A percentile compares a stretch with the other conserved stretches of the same genome.
Evolutionary conservation across 768 basidiomycete genomes (phyloP).

Genomic region (Zangia roseola): DNA sequence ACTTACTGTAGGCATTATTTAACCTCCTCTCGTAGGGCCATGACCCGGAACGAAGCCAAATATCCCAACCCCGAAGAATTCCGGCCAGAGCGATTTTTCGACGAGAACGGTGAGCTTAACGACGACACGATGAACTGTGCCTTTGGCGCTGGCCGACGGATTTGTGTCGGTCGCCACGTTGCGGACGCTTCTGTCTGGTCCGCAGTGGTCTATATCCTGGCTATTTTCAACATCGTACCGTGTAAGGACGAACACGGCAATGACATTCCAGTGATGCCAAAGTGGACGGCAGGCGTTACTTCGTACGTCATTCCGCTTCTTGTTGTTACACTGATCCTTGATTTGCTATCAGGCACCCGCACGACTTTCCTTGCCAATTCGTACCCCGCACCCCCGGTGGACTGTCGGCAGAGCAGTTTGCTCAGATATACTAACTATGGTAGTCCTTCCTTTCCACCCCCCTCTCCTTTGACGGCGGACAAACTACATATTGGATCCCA

Average conservation of each 20-base stretch:
- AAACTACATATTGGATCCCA: too few relatives aligned
- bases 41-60: conserved; percentile 34
- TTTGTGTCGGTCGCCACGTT: conserved; percentile 42
- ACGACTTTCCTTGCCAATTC: conserved; percentile 24
- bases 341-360: conserved; percentile 22
- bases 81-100: conserved; percentile 36
- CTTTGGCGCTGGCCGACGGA: conserved; percentile 39
- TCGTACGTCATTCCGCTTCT: conserved; percentile 27
- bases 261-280: conserved; percentile 20
- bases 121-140: conserved; percentile 29
- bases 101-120: conserved; percentile 20
- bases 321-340: too few relatives aligned
- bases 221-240: conserved; percentile 35
- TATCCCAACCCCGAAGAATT: conserved; percentile 35
- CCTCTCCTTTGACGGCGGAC: too few relatives aligned
- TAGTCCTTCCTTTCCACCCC: too few relatives aligned
- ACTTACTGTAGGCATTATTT: background rate
- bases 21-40: conserved; percentile 20
- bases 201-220: conserved; percentile 34
- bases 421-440: conserved; percentile 16
- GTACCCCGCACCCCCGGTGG: conserved; percentile 22
- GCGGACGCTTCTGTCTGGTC: conserved; percentile 42
- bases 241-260: conserved; percentile 25
- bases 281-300: conserved; percentile 25
- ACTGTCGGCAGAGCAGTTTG: conserved; percentile 15